A percentile compares a stretch with the other conserved stretches of the same genome.
Conservation (phyloP, 257 asterid genomes). For the Orobanche coerulescens region DNA sequence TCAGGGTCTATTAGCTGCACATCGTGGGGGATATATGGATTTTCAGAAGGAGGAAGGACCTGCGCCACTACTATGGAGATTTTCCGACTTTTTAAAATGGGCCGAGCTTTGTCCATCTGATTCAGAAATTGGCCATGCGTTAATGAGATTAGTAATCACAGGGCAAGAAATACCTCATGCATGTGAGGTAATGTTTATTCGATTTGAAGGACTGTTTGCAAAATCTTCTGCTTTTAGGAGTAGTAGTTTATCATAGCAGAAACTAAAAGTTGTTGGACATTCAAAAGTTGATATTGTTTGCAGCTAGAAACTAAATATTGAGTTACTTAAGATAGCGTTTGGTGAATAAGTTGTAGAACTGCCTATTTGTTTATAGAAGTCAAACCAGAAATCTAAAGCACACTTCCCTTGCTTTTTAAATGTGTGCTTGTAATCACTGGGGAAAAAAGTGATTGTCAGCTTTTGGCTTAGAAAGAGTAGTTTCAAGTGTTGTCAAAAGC, state of each 20-base stretch:
- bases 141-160: constrained; percentile 93
- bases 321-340: too few relatives aligned
- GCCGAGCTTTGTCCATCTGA: constrained; percentile 97
- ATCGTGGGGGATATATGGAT: constrained; percentile 99
- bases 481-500: neutral
- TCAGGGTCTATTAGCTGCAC: constrained; percentile 97
- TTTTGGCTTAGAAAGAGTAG: neutral
- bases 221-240: neutral
- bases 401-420: neutral
- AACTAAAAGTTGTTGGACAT: neutral
- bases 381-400: neutral
- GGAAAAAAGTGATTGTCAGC: neutral
- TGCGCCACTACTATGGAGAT: constrained; percentile 95
- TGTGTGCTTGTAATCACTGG: neutral
- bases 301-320: too few relatives aligned
- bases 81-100: constrained; percentile 94
- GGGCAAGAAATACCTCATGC: constrained; percentile 99
- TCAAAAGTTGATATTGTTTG: neutral
- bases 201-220: neutral
- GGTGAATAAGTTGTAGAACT: neutral
- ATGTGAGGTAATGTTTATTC: constrained; percentile 64
- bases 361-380: too few relatives aligned
- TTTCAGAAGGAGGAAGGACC: constrained; percentile 99
- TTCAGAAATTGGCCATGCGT: constrained; percentile 92
- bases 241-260: neutral